Evolutionary conservation across 208 protist genomes (phyloP), one percentile per base, ranked within the genome.

Genomic region (Trypanosoma platydactyli): DNA sequence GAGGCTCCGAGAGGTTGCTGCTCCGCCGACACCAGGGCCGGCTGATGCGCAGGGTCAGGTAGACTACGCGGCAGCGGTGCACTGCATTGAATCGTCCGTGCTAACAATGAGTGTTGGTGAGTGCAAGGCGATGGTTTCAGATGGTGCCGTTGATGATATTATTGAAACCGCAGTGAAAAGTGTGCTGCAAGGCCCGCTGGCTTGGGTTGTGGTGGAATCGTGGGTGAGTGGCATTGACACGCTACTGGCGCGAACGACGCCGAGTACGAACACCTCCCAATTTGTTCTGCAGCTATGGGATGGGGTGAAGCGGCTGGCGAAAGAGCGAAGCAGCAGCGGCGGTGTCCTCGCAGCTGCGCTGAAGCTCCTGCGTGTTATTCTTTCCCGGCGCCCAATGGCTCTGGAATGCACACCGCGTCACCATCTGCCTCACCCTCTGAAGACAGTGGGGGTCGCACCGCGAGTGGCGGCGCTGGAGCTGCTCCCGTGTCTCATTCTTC

Each of bases 361-460:
- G 52, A 65, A 61, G 22, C 62, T 94, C 46, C 64, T 88, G 51
- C 64, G 72, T 7, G 73, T 88, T 40, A 63, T 94, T 55, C 57
- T 94, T 58, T 46, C 44, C 24, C 67, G 59, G 22, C 61, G 59
- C 20, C 64, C 52, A 7, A 68, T 77, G 20, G 69, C 65, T 46
- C 55, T 89, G 20, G 68, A 70, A 38, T 76, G 64, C n/a, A 44
- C 81, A 22, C 68, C 61, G 20, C 68, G 68, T 5, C 53, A 61
- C 5, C 64, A 86, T 29, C 76, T 94, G 53, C 88, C 88, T 1
- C 84, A 89, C 49, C 80, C 81, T 12, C 44, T 76, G 0, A 76
- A 76, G 57, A 79, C 75, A 48, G 24, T 64, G 5, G 77, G 80
- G 12, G 40, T 83, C 24, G 68, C 76, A 12, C 63, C 62, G 7